Evolutionary conservation across 805 yeast genomes (phyloP).

Genomic region (Starmera dryadoides): DNA sequence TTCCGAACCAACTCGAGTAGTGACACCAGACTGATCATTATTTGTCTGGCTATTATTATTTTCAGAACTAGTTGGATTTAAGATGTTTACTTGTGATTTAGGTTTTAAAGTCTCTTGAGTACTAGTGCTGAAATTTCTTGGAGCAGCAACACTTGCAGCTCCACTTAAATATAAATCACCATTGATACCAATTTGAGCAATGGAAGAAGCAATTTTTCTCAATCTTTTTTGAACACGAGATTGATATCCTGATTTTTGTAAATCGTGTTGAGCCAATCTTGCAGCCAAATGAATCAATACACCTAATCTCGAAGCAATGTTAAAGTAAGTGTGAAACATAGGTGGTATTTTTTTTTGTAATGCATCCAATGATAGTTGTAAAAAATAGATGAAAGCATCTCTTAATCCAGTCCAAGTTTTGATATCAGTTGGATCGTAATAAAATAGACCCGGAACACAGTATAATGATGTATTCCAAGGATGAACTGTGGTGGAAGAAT

Average conservation of each 20-base stretch:
- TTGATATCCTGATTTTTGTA: conserved; percentile 38
- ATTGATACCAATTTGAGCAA: conserved; percentile 58
- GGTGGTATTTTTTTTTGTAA: conserved; percentile 42
- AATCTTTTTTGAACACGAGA: conserved; percentile 40
- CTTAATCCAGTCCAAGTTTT: conserved; percentile 51
- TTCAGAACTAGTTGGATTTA: conserved; percentile 1
- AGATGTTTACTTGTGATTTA: conserved; percentile 4
- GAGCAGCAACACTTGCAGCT: background rate
- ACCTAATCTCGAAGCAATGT: conserved; percentile 44
- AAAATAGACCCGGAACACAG: conserved; percentile 38
- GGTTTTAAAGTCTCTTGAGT: conserved; percentile 18
- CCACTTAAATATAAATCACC: conserved; percentile 50
- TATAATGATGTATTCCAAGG: conserved; percentile 20
- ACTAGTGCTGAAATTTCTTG: conserved; percentile 9
- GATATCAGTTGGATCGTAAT: conserved; percentile 53
- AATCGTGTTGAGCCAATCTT: conserved; percentile 45
- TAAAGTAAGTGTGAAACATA: conserved; percentile 46
- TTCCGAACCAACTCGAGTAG: conserved; percentile 5
- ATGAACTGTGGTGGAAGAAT: conserved; percentile 14
- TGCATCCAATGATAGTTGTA: conserved; percentile 43
- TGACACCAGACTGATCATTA: too few species aligned
- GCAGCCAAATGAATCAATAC: conserved; percentile 47
- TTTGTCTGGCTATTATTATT: too few species aligned
- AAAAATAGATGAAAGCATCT: conserved; percentile 37
- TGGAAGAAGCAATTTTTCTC: conserved; percentile 43